phyloP scores from a whole-genome alignment of 2,329 filamentous ascomycete genomes.

The Dothiorella sarmentorum region DNA sequence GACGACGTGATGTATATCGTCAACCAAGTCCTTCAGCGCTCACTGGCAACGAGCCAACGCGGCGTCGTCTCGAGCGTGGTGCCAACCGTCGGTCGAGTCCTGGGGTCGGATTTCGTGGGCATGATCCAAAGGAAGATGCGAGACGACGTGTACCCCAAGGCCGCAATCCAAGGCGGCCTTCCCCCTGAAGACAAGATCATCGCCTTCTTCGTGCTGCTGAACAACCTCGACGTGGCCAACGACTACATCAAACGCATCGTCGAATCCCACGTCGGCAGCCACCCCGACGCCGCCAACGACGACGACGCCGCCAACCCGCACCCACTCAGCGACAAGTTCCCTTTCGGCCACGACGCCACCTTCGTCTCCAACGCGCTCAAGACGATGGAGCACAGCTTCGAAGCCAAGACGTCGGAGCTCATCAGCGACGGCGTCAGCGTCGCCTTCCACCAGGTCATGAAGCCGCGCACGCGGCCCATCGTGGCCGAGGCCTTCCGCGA shows the following conservation, averaged over 20 bases:
- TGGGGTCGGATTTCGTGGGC: conserved; percentile 86
- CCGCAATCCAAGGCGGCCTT: conserved; percentile 71
- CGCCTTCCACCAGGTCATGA: conserved; percentile 82
- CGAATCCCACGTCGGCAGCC: conserved; percentile 54
- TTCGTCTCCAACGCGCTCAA: conserved; percentile 67
- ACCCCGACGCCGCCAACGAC: conserved; percentile 35
- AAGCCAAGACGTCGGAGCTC: conserved; percentile 74
- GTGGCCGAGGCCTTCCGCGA: conserved; percentile 88
- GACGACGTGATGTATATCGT: conserved; percentile 99
- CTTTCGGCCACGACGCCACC: conserved; percentile 70
- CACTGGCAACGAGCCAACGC: conserved; percentile 79
- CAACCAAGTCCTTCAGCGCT: conserved; percentile 83
- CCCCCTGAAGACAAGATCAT: conserved; percentile 88
- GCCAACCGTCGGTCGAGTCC: conserved; percentile 72
- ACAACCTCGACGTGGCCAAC: conserved; percentile 88
- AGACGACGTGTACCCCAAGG: conserved; percentile 86
- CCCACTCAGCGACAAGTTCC: conserved; percentile 64
- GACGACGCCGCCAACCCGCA: conserved; percentile 32
- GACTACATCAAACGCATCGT: conserved; percentile 91
- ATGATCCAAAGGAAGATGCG: conserved; percentile 99
- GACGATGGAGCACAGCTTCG: conserved; percentile 68
- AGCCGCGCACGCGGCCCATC: conserved; percentile 77
- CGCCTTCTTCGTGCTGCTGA: conserved; percentile 86
- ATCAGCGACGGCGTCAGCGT: conserved; percentile 81
- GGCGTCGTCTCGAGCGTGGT: conserved; percentile 74